A percentile compares a stretch with the other conserved stretches of the same genome.
Evolutionary conservation across 495 filamentous ascomycete species (phyloP).

Genomic region (Penicillium egyptiacum): DNA sequence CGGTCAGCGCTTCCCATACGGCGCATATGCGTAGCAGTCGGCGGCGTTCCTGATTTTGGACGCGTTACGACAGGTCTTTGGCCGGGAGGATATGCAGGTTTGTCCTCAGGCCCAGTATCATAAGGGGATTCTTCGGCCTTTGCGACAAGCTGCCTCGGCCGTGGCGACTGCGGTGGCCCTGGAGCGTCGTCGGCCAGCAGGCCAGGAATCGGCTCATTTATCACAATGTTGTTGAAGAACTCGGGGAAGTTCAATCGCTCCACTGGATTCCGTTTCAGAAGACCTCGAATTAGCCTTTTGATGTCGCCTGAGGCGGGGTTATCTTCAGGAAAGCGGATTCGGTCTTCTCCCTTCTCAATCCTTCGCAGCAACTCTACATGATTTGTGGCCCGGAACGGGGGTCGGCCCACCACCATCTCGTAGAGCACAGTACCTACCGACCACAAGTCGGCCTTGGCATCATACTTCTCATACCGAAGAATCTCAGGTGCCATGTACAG

Average conservation of each 20-base stretch:
- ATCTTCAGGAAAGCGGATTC: slow-evolving; percentile 77
- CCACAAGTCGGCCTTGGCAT: slow-evolving; percentile 96
- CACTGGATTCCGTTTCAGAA: slow-evolving; percentile 81
- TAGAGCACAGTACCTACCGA: slow-evolving; percentile 93
- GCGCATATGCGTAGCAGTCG: slow-evolving; percentile 37
- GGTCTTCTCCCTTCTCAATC: slow-evolving; percentile 83
- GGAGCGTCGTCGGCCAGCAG: slow-evolving; percentile 68
- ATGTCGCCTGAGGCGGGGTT: slow-evolving; percentile 69
- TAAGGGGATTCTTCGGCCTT: slow-evolving; percentile 28
- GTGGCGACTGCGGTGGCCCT: slow-evolving; percentile 24
- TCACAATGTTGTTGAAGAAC: slow-evolving; percentile 74
- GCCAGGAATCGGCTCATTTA: slow-evolving; percentile 78
- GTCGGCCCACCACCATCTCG: slow-evolving; percentile 90
- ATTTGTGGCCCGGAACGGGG: slow-evolving; percentile 88
- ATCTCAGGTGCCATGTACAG: slow-evolving; percentile 99
- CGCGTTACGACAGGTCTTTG: slow-evolving; percentile 29
- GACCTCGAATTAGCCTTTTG: slow-evolving; percentile 74
- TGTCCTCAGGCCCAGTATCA: slow-evolving; percentile 28
- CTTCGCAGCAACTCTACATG: slow-evolving; percentile 90
- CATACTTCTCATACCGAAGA: slow-evolving; percentile 93
- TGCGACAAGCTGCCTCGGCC: slow-evolving; percentile 7
- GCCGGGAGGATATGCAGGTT: slow-evolving; percentile 25
- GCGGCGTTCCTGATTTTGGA: slow-evolving; percentile 40
- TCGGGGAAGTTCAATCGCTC: slow-evolving; percentile 80
- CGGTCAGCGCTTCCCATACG: slow-evolving; percentile 42